Percentiles rank a stretch among this genome's conserved stretches.
phyloP scores from a whole-genome alignment of 148 eudicot genomes.

The Cornus controversa region DNA sequence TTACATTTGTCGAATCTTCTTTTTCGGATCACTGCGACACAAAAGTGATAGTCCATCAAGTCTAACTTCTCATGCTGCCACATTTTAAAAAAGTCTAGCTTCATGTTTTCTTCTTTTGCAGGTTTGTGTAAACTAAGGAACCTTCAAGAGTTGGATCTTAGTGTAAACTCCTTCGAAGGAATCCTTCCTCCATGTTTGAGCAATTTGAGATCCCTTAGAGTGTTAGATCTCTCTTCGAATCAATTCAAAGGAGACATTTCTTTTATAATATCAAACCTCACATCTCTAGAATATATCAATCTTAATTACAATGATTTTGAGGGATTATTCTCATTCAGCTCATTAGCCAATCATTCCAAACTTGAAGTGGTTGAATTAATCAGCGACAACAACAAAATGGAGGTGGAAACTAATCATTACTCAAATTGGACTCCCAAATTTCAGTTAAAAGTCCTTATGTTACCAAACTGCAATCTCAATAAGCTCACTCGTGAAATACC shows the following conservation, averaged over 20 bases:
- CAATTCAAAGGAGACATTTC: neutral
- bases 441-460: conserved; percentile 8
- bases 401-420: neutral
- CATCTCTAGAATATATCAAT: neutral
- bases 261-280: neutral
- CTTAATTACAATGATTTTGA: too few relatives aligned
- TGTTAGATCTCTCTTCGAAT: neutral
- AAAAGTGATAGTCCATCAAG: accelerated
- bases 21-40: too few relatives aligned
- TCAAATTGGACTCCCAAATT: conserved; percentile 10
- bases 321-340: too few relatives aligned
- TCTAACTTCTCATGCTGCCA: too few relatives aligned
- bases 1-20: too few relatives aligned
- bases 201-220: neutral
- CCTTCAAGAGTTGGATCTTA: neutral
- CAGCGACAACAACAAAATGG: neutral
- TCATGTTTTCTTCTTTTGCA: neutral
- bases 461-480: too few relatives aligned
- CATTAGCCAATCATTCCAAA: too few relatives aligned
- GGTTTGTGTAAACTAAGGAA: neutral
- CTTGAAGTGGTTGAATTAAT: too few relatives aligned
- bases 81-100: too few relatives aligned
- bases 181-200: neutral
- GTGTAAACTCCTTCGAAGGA: neutral
- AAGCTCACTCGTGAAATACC: too few relatives aligned